phyloP scores from a whole-genome alignment of 2,329 filamentous ascomycete genomes.

The Cladophialophora chaetospira region DNA sequence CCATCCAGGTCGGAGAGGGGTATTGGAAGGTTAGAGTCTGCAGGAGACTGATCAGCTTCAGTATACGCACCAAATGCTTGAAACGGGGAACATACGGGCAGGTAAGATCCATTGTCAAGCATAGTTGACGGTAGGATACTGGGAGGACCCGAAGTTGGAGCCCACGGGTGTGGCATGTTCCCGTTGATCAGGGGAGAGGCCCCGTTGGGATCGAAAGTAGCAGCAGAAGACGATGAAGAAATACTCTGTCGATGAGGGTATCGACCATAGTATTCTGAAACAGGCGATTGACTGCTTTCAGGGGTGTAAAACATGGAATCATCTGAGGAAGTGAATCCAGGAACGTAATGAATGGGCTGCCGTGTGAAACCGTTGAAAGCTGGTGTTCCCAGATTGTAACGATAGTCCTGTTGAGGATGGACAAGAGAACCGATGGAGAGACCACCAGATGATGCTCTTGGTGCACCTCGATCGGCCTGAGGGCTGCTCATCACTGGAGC shows the following conservation, averaged over 20 bases:
- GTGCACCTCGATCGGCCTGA: slow-evolving; percentile 26
- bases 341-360: slow-evolving; percentile 26
- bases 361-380: slow-evolving; percentile 25
- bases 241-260: slow-evolving; percentile 32
- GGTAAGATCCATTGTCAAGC: slow-evolving; percentile 32
- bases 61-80: slow-evolving; percentile 29
- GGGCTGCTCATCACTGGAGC: slow-evolving; percentile 29
- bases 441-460: slow-evolving; percentile 29
- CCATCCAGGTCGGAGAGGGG: slow-evolving; percentile 44
- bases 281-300: slow-evolving; percentile 34
- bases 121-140: slow-evolving; percentile 31
- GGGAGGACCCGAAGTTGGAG: slow-evolving; percentile 31
- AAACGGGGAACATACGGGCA: slow-evolving; percentile 32
- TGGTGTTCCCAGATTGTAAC: slow-evolving; percentile 28
- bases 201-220: slow-evolving; percentile 28
- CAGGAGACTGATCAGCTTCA: slow-evolving; percentile 36
- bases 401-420: slow-evolving; percentile 31
- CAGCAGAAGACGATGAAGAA: slow-evolving; percentile 34
- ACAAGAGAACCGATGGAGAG: slow-evolving; percentile 35
- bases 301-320: slow-evolving; percentile 33
- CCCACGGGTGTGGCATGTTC: slow-evolving; percentile 29
- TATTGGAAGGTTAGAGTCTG: slow-evolving; percentile 43
- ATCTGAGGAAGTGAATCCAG: slow-evolving; percentile 29
- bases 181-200: slow-evolving; percentile 31
- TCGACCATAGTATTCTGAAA: slow-evolving; percentile 32